Conservation (phyloP, 1,284 basidiomycete species). For the Amylostereum areolatum region DNA sequence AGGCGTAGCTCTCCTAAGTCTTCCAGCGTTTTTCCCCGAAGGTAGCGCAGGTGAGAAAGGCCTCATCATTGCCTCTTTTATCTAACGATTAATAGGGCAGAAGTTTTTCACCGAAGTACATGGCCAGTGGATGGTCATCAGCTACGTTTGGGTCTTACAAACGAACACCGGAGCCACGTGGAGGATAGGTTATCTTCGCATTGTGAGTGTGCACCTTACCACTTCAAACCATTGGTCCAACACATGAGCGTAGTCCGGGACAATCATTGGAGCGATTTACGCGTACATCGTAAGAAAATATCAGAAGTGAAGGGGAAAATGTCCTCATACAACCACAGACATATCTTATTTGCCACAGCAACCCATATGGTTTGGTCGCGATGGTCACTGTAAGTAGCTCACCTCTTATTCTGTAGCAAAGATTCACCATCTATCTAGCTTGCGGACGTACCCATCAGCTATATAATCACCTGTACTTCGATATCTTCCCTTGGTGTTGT, state of each 20-base stretch:
- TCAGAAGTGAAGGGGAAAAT: no score
- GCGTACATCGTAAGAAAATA: conserved; percentile 34
- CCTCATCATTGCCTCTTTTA: not conserved
- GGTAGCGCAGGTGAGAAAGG: conserved; percentile 26
- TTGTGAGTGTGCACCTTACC: conserved; percentile 25
- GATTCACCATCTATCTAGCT: conserved; percentile 19
- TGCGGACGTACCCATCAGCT: conserved; percentile 41
- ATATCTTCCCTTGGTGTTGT: conserved; percentile 40
- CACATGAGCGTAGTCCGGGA: conserved; percentile 30
- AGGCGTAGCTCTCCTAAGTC: conserved; percentile 36
- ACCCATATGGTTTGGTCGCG: conserved; percentile 39
- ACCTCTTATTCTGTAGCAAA: not conserved
- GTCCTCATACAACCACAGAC: conserved; percentile 21
- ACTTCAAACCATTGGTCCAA: not conserved
- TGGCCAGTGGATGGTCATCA: conserved; percentile 47
- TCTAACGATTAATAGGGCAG: conserved; percentile 19
- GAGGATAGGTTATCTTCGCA: conserved; percentile 39
- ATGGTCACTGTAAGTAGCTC: conserved; percentile 32
- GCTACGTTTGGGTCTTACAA: conserved; percentile 46
- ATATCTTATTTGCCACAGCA: conserved; percentile 32
- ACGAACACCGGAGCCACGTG: conserved; percentile 48
- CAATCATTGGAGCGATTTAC: conserved; percentile 38
- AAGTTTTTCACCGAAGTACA: conserved; percentile 33
- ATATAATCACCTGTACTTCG: conserved; percentile 35
- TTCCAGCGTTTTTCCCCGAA: conserved; percentile 38